Conservation (phyloP, 495 filamentous ascomycete genomes). For the Tetracladium marchalianum region DNA sequence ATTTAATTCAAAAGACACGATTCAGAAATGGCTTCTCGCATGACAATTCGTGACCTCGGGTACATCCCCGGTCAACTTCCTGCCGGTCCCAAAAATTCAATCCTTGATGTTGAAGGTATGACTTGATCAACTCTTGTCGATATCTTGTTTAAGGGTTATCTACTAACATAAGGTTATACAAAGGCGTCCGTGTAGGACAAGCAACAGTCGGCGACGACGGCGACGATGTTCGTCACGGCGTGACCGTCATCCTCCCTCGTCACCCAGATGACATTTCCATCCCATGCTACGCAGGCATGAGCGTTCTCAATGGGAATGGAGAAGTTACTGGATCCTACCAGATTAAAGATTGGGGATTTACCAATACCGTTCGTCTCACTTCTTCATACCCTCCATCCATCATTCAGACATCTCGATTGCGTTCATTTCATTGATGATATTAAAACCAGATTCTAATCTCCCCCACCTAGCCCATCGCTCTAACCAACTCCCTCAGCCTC, state of each 20-base stretch:
- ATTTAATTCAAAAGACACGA: too few relatives aligned
- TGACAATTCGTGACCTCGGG: conserved; percentile 18
- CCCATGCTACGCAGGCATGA: conserved; percentile 19
- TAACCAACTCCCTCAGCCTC: conserved; percentile 19
- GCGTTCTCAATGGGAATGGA: conserved; percentile 20
- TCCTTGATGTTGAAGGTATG: conserved; percentile 19
- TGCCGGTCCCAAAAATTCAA: conserved; percentile 17
- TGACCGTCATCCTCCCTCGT: conserved; percentile 21
- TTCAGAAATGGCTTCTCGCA: conserved; percentile 9
- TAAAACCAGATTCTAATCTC: too few relatives aligned
- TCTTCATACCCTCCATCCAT: neutral
- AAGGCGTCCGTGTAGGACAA: conserved; percentile 20
- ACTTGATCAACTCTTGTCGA: neutral
- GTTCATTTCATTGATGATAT: too few relatives aligned
- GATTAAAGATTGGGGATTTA: conserved; percentile 21
- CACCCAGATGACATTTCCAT: conserved; percentile 14
- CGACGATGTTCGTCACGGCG: conserved; percentile 14
- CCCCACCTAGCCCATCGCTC: conserved; percentile 15
- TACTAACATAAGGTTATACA: conserved; percentile 1
- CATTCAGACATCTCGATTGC: too few relatives aligned
- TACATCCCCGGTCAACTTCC: conserved; percentile 19
- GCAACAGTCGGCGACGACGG: conserved; percentile 15
- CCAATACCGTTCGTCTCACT: conserved; percentile 12
- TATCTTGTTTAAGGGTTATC: neutral
- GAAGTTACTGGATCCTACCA: conserved; percentile 18